These are phyloP conservation scores for Russula vinacea DNA, from an alignment of 768 basidiomycete genomes.

Conservation along the genomic window DNA sequence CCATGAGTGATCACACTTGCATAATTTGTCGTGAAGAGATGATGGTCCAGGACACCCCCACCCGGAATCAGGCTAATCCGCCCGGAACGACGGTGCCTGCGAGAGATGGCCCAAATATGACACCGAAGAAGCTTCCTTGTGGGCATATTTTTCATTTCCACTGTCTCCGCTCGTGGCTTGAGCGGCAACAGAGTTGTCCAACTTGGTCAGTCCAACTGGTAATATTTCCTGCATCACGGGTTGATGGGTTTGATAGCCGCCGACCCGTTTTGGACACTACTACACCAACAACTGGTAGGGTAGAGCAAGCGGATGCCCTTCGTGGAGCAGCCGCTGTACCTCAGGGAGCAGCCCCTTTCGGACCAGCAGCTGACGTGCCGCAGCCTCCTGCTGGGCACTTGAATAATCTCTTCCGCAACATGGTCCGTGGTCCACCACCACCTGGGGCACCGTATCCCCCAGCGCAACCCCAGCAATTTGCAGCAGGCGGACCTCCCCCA, in stretches of 20 bases:
- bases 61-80: slow-evolving; percentile 22
- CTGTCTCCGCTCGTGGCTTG: slow-evolving; percentile 95
- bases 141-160: slow-evolving; percentile 98
- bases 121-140: slow-evolving; percentile 94
- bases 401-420: slow-evolving; percentile 27
- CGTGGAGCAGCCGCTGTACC: slow-evolving; percentile 34
- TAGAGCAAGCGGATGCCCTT: slow-evolving; percentile 23
- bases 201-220: slow-evolving; percentile 69
- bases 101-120: slow-evolving; percentile 81
- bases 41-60: slow-evolving; percentile 42
- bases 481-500: slow-evolving; percentile 44
- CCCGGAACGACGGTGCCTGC: slow-evolving; percentile 32
- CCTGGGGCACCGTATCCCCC: slow-evolving; percentile 27
- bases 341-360: slow-evolving; percentile 35
- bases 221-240: slow-evolving; percentile 4
- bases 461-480: slow-evolving; percentile 28
- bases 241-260: slow-evolving; percentile 27
- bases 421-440: slow-evolving; percentile 26
- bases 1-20: slow-evolving; percentile 86
- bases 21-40: slow-evolving; percentile 99
- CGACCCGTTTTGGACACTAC: slow-evolving; percentile 26
- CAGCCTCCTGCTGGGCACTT: slow-evolving; percentile 38
- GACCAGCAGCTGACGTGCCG: slow-evolving; percentile 39
- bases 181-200: slow-evolving; percentile 97
- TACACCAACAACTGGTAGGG: slow-evolving; percentile 19